Percentiles rank a stretch among this genome's conserved stretches.
These are phyloP conservation scores for Rosa chinensis DNA, from an alignment of 306 rosid genomes.

Conservation along the genomic window DNA sequence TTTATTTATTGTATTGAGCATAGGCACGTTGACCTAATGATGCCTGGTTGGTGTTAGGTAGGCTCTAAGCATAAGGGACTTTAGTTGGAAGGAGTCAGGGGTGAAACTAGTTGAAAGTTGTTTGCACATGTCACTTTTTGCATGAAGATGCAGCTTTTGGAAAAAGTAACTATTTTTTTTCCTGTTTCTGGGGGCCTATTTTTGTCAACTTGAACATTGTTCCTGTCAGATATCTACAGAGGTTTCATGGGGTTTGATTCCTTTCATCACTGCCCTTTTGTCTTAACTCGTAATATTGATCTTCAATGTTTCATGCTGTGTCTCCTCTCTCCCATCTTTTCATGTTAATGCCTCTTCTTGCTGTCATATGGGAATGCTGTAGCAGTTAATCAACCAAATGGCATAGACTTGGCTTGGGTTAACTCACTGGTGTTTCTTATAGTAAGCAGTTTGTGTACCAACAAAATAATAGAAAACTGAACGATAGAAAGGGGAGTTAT, in stretches of 20 bases:
- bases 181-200: too few species aligned
- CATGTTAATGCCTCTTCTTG: background rate
- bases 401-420: background rate
- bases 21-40: background rate
- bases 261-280: too few species aligned
- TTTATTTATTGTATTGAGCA: background rate
- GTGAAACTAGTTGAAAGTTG: background rate
- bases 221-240: background rate
- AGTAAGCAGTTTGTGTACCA: background rate
- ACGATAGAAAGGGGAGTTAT: background rate
- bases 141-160: too few species aligned
- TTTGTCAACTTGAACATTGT: background rate
- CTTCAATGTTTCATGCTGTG: background rate
- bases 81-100: background rate
- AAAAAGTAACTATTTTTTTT: too few species aligned
- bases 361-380: background rate
- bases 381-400: background rate
- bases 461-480: too few species aligned
- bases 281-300: background rate
- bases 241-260: too few species aligned
- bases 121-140: background rate
- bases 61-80: background rate
- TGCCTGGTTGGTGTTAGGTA: background rate
- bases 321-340: background rate
- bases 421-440: background rate